Conservation (phyloP, 371 early-diverging fungal genomes). For the Lichtheimia ramosa region DNA sequence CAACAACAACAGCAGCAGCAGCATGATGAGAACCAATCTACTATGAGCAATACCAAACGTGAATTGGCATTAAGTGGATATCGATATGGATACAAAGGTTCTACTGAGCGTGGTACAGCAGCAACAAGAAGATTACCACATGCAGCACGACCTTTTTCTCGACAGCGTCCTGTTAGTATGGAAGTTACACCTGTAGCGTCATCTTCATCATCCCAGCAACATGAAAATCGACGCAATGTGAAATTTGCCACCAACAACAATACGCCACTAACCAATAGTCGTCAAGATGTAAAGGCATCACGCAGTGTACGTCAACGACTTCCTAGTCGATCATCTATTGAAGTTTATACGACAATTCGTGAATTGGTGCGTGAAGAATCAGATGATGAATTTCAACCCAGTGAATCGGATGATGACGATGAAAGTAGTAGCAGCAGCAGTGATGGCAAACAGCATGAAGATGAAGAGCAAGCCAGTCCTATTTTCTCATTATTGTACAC, state of each 20-base stretch:
- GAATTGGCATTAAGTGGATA: conserved; percentile 23
- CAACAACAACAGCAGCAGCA: no score
- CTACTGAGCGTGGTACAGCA: conserved; percentile 15
- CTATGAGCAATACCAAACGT: conserved; percentile 3
- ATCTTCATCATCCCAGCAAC: conserved; percentile 1
- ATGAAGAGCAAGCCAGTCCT: conserved; percentile 6
- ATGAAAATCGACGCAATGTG: conserved; percentile 5
- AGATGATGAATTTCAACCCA: conserved; percentile 52
- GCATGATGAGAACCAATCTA: conserved; percentile 2
- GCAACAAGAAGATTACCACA: conserved; percentile 4
- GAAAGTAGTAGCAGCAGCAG: conserved; percentile 21
- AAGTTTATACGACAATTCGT: conserved; percentile 59
- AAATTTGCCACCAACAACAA: background rate
- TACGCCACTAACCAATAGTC: background rate
- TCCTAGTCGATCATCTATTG: conserved; percentile 52
- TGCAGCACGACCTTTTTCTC: background rate
- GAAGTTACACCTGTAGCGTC: background rate
- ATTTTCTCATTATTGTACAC: conserved; percentile 59
- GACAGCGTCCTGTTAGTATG: background rate
- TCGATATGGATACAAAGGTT: conserved; percentile 24
- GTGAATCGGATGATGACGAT: conserved; percentile 40
- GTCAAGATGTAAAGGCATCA: background rate
- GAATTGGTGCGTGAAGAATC: conserved; percentile 59
- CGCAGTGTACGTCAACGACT: conserved; percentile 35
- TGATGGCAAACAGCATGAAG: conserved; percentile 3